Conservation (phyloP, 2,329 filamentous ascomycete genomes). For the Venturia nashicola region DNA sequence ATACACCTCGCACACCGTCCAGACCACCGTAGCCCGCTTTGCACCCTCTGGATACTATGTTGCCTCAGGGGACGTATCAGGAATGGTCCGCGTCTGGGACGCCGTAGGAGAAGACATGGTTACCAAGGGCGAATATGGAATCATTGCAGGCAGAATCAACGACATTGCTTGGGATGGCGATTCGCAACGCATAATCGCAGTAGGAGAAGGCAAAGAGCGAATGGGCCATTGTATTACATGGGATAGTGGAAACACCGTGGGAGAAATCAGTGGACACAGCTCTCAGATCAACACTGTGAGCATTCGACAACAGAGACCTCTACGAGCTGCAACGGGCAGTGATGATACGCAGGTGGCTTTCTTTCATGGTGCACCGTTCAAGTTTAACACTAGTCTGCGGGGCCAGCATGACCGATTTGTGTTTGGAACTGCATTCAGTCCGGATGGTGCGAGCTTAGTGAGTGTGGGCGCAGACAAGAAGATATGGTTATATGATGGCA, state of each 20-base stretch:
- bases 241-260: slow-evolving; percentile 91
- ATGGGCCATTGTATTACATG: slow-evolving; percentile 91
- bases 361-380: slow-evolving; percentile 88
- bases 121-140: slow-evolving; percentile 76
- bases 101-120: slow-evolving; percentile 73
- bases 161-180: slow-evolving; percentile 97
- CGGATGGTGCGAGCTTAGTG: slow-evolving; percentile 69
- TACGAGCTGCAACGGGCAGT: slow-evolving; percentile 80
- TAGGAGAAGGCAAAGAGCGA: slow-evolving; percentile 86
- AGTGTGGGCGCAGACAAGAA: slow-evolving; percentile 86
- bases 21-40: slow-evolving; percentile 88
- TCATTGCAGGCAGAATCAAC: slow-evolving; percentile 89
- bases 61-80: slow-evolving; percentile 78
- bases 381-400: slow-evolving; percentile 75
- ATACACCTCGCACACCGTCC: slow-evolving; percentile 80
- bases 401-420: slow-evolving; percentile 81
- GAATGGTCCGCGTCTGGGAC: slow-evolving; percentile 86
- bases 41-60: slow-evolving; percentile 90
- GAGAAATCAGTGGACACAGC: slow-evolving; percentile 85
- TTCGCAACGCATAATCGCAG: slow-evolving; percentile 89
- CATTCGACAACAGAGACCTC: slow-evolving; percentile 78
- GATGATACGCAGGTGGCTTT: slow-evolving; percentile 88
- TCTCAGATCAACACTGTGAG: slow-evolving; percentile 84
- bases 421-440: slow-evolving; percentile 77
- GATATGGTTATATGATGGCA: slow-evolving; percentile 93